Conservation (phyloP, 2,329 filamentous ascomycete species). For the Penicillium sp. region DNA sequence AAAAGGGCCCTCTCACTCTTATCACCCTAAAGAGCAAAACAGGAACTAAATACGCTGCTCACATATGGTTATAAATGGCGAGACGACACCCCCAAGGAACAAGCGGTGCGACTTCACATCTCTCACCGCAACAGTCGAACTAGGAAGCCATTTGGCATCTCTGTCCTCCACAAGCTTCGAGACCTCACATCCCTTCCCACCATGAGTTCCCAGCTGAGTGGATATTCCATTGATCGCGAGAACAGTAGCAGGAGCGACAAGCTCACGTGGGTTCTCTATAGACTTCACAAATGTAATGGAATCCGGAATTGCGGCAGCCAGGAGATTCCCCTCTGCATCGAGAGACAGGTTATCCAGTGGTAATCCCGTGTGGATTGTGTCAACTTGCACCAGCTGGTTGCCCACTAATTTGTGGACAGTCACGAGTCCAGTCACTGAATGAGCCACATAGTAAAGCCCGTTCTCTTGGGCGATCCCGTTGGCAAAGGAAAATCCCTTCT, state of each 20-base stretch:
- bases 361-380: neutral
- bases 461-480: neutral
- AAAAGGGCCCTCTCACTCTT: neutral
- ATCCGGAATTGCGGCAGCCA: neutral
- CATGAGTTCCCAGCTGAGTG: neutral
- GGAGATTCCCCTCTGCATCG: neutral
- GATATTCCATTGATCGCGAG: neutral
- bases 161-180: neutral
- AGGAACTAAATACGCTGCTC: neutral
- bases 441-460: neutral
- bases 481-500: neutral
- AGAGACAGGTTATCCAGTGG: neutral
- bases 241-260: neutral
- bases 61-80: constrained; percentile 20
- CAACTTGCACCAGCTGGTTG: neutral
- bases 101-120: constrained; percentile 1
- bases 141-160: neutral
- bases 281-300: neutral
- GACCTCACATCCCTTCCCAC: neutral
- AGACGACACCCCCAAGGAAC: constrained; percentile 16
- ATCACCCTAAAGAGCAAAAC: neutral
- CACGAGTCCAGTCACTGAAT: neutral
- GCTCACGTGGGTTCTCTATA: neutral
- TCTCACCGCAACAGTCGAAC: neutral
- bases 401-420: neutral